Evolutionary conservation across 345 rosid species (phyloP), one percentile per base, ranked within the genome.

Genomic region (Salix purpurea): DNA sequence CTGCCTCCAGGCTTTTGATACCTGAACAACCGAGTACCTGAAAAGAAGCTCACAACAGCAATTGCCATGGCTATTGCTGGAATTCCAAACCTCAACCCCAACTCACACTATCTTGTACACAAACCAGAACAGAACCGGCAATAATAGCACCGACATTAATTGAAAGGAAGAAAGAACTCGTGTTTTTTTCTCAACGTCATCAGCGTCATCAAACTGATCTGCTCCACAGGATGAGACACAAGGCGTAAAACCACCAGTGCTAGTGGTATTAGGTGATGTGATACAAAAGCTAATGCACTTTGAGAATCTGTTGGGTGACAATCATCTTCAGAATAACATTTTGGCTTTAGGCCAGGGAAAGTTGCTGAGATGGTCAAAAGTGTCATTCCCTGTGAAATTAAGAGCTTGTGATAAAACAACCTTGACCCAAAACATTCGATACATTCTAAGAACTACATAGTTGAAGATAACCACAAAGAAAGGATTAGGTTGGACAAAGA

Each of bases 141-240:
- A 88, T 79, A 46, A 87, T 82, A 0, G 91, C 86, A 40, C 91
- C 92, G 2, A 86, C 54, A 74, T 85, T 85, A 40, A 83, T 86
- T 0, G 89, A 85, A 69, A 90, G 81, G 72, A 89, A 87, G 89
- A 89, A 89, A 14, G 89, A 87, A 58, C 83, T 75, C 74, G 74
- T 81, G 82, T 23, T 75, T 77, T 36, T 82, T 85, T 83, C 83
- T 89, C 92, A 0, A 15, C 24, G 39, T 80, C 80, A 34, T 86
- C 86, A 0, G 85, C 76, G 7, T 88, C 83, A 68, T 85, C 92
- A 42, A 89, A 91, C 74, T 89, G 90, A 82, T 91, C 91, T 10
- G 89, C 90, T 15, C 88, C 90, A 65, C 84, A 88, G 30, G 92
- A 86, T 13, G 91, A 89, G 40, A 88, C 90, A 62, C 90, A 88